Percentiles rank a stretch among this genome's conserved stretches.
Conservation (phyloP, 257 asterid species). For the Solanum chaucha region DNA sequence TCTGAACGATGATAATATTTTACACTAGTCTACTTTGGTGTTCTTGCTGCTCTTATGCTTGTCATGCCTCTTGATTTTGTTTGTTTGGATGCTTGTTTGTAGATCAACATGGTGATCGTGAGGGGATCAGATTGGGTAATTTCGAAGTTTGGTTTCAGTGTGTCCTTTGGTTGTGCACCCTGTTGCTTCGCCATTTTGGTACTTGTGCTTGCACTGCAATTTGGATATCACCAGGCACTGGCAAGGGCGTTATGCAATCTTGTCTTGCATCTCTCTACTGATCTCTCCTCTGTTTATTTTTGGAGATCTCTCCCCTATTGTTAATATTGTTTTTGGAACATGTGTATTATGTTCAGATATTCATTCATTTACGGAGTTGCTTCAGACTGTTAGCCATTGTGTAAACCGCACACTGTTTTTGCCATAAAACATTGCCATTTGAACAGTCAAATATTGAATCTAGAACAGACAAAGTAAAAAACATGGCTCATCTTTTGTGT, state of each 20-base stretch:
- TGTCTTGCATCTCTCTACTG: too few relatives aligned
- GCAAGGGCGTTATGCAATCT: not conserved
- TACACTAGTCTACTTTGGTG: too few relatives aligned
- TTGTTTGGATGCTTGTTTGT: too few relatives aligned
- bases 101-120: too few relatives aligned
- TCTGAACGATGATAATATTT: too few relatives aligned
- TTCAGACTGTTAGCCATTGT: not conserved
- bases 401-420: not conserved
- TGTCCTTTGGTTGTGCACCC: not conserved
- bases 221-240: not conserved
- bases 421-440: not conserved
- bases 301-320: not conserved
- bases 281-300: not conserved
- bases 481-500: not conserved
- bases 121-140: not conserved
- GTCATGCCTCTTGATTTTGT: too few relatives aligned
- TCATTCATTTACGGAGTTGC: not conserved
- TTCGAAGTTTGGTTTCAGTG: not conserved
- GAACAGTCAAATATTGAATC: not conserved
- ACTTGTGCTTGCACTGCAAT: not conserved
- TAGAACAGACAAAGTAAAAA: not conserved
- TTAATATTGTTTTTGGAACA: not conserved
- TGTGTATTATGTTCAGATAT: not conserved
- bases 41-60: too few relatives aligned
- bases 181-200: not conserved